Conservation (phyloP, 495 filamentous ascomycete species). For the Polyplosphaeria fusca region DNA sequence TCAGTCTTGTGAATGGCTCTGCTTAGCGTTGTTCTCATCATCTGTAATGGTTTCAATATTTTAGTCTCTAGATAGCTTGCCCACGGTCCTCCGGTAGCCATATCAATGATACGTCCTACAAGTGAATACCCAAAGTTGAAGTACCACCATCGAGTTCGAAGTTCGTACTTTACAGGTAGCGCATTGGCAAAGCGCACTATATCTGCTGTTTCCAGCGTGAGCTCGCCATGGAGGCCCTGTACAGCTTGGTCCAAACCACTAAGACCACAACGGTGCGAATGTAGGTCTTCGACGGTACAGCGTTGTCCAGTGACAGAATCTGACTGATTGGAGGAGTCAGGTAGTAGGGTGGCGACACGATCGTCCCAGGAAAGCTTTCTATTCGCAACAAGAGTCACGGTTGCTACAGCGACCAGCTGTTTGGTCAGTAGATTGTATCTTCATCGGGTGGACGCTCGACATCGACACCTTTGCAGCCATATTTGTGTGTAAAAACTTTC, state of each 20-base stretch:
- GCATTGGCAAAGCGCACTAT: not conserved
- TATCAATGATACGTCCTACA: not conserved
- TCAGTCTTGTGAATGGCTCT: not conserved
- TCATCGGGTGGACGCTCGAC: not conserved
- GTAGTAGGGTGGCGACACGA: not conserved
- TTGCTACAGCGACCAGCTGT: not conserved
- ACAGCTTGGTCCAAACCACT: not conserved
- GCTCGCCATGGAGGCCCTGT: not conserved
- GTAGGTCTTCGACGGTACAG: not conserved
- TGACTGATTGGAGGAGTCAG: not conserved
- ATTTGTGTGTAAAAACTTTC: not conserved
- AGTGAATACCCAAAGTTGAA: not conserved
- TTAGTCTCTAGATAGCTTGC: not conserved
- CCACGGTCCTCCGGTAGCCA: not conserved
- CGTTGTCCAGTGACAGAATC: not conserved
- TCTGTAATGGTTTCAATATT: not conserved
- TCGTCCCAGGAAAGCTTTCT: not conserved
- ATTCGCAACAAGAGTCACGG: not conserved
- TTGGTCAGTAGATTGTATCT: conserved; percentile 2
- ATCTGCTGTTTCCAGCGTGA: not conserved
- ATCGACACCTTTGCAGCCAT: not conserved
- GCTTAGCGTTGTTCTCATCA: not conserved
- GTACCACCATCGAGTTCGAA: not conserved
- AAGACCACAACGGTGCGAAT: not conserved
- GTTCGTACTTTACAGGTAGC: not conserved